Percentiles rank a stretch among this genome's conserved stretches.
phyloP scores from a whole-genome alignment of 768 basidiomycete species.

The Leccinum variicolor region DNA sequence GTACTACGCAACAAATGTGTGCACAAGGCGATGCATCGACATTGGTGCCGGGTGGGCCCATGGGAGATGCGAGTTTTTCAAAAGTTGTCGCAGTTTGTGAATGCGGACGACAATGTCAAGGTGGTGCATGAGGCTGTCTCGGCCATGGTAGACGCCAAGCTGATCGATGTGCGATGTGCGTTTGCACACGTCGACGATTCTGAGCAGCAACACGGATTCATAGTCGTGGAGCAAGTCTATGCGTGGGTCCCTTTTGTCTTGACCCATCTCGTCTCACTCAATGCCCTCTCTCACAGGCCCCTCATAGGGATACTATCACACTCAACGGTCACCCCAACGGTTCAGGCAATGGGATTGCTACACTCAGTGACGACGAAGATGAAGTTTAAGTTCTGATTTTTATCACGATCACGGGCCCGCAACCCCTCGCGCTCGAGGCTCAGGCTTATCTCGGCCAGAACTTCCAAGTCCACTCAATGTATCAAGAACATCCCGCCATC shows the following conservation, averaged over 20 bases:
- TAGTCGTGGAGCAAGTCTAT: conserved; percentile 36
- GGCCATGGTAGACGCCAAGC: conserved; percentile 63
- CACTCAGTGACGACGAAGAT: conserved; percentile 57
- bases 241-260: too few species aligned
- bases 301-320: conserved; percentile 63
- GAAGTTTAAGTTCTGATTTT: conserved; percentile 78
- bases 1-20: conserved; percentile 75
- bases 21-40: conserved; percentile 50
- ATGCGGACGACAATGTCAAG: conserved; percentile 65
- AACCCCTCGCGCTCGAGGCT: conserved; percentile 76
- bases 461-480: conserved; percentile 71
- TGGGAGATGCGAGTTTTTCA: conserved; percentile 74
- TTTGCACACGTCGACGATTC: conserved; percentile 52
- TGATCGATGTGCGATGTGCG: conserved; percentile 48
- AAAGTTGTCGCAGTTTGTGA: conserved; percentile 66
- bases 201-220: conserved; percentile 42
- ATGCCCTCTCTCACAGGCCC: conserved; percentile 25
- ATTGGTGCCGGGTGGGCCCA: conserved; percentile 61
- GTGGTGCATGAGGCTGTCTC: conserved; percentile 66
- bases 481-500: conserved; percentile 80
- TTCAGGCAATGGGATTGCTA: conserved; percentile 43
- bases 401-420: conserved; percentile 82
- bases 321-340: conserved; percentile 54
- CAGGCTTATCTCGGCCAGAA: conserved; percentile 77
- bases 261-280: too few species aligned